Conservation (phyloP, 805 yeast species). For the Alloascoidea hylecoeti region DNA sequence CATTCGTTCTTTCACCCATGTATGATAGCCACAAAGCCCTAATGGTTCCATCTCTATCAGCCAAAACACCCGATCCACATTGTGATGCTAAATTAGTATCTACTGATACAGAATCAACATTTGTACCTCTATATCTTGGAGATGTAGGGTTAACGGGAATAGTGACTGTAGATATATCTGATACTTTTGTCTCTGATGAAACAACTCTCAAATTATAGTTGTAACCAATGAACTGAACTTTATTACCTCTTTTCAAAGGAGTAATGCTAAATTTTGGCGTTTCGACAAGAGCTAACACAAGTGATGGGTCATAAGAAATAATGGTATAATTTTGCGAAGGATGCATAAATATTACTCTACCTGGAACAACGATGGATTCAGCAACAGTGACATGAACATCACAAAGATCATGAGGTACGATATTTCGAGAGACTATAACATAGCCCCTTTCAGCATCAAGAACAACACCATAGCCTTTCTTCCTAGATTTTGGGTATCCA, state of each 20-base stretch:
- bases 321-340: constrained; percentile 82
- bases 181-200: constrained; percentile 60
- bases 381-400: constrained; percentile 74
- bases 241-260: constrained; percentile 63
- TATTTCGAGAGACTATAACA: constrained; percentile 62
- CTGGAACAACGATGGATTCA: constrained; percentile 73
- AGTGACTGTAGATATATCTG: constrained; percentile 62
- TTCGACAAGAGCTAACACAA: constrained; percentile 56
- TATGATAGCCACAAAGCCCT: constrained; percentile 80
- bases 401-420: constrained; percentile 70
- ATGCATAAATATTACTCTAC: constrained; percentile 67
- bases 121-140: constrained; percentile 80
- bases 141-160: constrained; percentile 53
- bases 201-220: constrained; percentile 57
- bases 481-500: constrained; percentile 49
- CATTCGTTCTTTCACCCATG: constrained; percentile 57
- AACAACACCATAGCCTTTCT: constrained; percentile 63
- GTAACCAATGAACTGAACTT: constrained; percentile 67
- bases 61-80: constrained; percentile 68
- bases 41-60: constrained; percentile 64
- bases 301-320: constrained; percentile 63
- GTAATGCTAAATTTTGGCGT: constrained; percentile 47
- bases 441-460: constrained; percentile 72
- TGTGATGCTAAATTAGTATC: constrained; percentile 62
- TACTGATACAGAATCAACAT: constrained; percentile 60